Conservation (phyloP, 495 filamentous ascomycete genomes). For the Zalerion maritima region DNA sequence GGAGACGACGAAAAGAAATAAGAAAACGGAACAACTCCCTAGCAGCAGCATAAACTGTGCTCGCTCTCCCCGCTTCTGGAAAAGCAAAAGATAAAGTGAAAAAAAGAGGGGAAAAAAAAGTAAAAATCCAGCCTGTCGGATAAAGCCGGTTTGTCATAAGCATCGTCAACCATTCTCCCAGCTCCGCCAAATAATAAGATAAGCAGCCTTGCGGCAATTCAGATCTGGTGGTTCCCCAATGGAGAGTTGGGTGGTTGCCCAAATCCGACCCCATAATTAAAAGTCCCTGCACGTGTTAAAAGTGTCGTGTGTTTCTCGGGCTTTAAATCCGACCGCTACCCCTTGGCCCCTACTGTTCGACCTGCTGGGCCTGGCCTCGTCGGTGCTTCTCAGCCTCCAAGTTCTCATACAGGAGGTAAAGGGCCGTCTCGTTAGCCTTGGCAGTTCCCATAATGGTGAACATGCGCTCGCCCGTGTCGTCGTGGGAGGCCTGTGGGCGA, state of each 20-base stretch:
- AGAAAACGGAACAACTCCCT: too few species aligned
- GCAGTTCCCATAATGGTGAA: slow-evolving; percentile 96
- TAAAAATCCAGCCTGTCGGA: slow-evolving; percentile 23
- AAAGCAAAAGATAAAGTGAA: slow-evolving; percentile 12
- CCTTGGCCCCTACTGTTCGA: slow-evolving; percentile 45
- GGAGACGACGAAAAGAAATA: too few species aligned
- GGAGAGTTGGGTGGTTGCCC: slow-evolving; percentile 19
- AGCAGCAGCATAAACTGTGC: too few species aligned
- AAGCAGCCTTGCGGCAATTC: slow-evolving; percentile 45
- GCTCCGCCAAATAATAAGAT: slow-evolving; percentile 26
- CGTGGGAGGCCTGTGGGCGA: slow-evolving; percentile 57
- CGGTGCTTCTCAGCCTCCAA: slow-evolving; percentile 97
- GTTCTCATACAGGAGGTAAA: slow-evolving; percentile 96
- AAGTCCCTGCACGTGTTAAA: slow-evolving; percentile 3
- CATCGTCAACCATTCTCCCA: slow-evolving; percentile 30
- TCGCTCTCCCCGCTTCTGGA: too few species aligned
- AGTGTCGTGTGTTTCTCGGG: neutral
- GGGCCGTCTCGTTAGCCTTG: slow-evolving; percentile 80
- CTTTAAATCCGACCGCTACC: neutral
- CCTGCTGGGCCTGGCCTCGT: slow-evolving; percentile 53
- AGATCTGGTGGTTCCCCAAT: slow-evolving; percentile 36
- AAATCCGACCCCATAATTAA: slow-evolving; percentile 28
- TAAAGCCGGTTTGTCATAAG: slow-evolving; percentile 19
- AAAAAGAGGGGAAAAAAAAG: slow-evolving; percentile 20
- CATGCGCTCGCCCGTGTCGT: slow-evolving; percentile 96